Evolutionary conservation across 164 flowering plant species (phyloP), one percentile per base, ranked within the genome.

Genomic region (Stephania cephalantha): DNA sequence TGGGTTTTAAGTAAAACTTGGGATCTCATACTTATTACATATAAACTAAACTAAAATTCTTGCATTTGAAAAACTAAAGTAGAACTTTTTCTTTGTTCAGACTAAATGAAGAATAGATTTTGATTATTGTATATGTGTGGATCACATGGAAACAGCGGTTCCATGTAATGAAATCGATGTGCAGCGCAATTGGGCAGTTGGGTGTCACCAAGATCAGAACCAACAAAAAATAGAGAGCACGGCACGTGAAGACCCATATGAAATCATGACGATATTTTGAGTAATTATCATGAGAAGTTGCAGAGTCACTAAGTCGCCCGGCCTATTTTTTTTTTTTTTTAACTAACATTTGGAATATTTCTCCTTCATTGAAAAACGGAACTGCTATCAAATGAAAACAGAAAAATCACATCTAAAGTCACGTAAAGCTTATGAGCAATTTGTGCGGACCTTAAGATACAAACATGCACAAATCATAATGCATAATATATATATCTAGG

Each of bases 291-390:
- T 61, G 66, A 50, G 66, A n/a, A 20, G 66, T 18, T 18, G 25
- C 22, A 61, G n/a, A 18, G 66, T 53, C 61, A 53, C 13, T 13
- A 18, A 53, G 61, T 61, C 20, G 66, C 66, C 20, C 5, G 0
- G n/a, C 13, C 25, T 25, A 0, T 25, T 25, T 25, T 25, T 25
- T 25, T 25, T 25, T 25, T 25, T 70, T 46, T 70, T 70, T 74
- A 45, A 67, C 45, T 45, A 50, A 53, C 66, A 53, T 75, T 66
- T 31, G 64, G 76, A 74, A 48, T 13, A 68, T 29, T 69, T 17
- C 8, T 25, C 25, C 25, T 25, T 25, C 0, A 25, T 25, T 25
- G 25, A 25, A 25, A 25, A 25, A 25, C 25, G 25, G 25, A 25
- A 25, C 25, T 25, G 0, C 25, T 25, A 25, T n/a, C n/a, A 0